Evolutionary conservation across 2,329 filamentous ascomycete species (phyloP).

Genomic region (Tolypocladium guangdongense): DNA sequence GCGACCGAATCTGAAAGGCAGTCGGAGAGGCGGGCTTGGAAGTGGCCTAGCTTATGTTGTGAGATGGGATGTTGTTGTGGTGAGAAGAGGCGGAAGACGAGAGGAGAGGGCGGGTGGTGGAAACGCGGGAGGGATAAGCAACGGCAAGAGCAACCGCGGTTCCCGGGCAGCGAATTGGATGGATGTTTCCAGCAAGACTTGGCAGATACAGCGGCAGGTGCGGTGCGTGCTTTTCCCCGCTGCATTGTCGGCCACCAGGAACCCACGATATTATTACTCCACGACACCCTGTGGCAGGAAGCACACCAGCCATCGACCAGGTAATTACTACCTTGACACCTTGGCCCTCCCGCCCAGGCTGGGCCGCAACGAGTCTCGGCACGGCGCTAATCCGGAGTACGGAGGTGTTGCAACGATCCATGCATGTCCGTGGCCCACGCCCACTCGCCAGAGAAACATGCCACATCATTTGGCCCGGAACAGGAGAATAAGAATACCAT

Average conservation of each 20-base stretch:
- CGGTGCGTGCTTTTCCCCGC: not conserved
- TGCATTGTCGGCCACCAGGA: no score
- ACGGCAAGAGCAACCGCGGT: not conserved
- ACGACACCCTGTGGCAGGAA: no score
- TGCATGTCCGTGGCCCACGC: no score
- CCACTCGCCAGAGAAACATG: not conserved
- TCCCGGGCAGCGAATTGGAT: not conserved
- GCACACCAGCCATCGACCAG: no score
- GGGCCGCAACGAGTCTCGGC: conserved; percentile 1
- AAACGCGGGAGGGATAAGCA: not conserved
- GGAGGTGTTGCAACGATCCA: no score
- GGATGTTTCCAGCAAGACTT: not conserved
- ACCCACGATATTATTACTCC: no score
- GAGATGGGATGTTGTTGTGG: conserved; percentile 4
- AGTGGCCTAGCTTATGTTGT: conserved; percentile 2
- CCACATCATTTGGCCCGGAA: not conserved
- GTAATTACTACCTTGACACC: no score
- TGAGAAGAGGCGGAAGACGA: conserved; percentile 1
- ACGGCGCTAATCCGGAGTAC: not conserved
- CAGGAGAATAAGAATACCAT: no score
- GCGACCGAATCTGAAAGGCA: not conserved
- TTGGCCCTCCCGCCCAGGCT: no score
- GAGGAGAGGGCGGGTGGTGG: not conserved
- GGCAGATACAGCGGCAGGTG: not conserved
- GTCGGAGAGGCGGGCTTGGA: conserved; percentile 2